Evolutionary conservation across 495 filamentous ascomycete genomes (phyloP).

Genomic region (Aspergillus nanangensis): DNA sequence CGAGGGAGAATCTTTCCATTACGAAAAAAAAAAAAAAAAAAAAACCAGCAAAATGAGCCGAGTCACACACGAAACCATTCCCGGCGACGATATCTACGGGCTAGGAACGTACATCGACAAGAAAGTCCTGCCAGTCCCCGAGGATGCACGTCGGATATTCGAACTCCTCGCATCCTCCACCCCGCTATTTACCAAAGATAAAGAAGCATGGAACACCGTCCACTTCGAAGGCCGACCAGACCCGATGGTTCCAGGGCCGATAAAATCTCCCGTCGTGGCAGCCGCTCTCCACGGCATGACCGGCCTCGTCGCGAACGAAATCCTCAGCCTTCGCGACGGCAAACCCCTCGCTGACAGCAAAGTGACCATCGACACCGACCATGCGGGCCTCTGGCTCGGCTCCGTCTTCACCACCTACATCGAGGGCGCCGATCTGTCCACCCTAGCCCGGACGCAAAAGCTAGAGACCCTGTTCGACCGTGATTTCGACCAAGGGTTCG

Average conservation of each 20-base stretch:
- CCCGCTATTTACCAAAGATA: constrained; percentile 21
- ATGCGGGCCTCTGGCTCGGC: constrained; percentile 27
- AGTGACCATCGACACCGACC: constrained; percentile 24
- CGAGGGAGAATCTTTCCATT: no score
- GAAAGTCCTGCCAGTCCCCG: constrained; percentile 15
- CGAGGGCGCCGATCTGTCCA: constrained; percentile 15
- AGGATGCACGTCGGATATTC: constrained; percentile 23
- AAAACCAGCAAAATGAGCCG: no score
- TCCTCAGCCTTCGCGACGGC: constrained; percentile 21
- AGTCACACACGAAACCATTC: constrained; percentile 21
- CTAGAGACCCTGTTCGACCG: constrained; percentile 10
- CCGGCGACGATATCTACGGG: constrained; percentile 19
- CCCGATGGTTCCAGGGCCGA: constrained; percentile 24
- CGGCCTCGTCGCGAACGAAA: constrained; percentile 23
- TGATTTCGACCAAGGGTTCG: constrained; percentile 22
- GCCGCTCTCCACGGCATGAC: constrained; percentile 28
- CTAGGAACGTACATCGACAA: constrained; percentile 27
- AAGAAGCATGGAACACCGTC: constrained; percentile 20
- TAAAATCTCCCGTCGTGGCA: constrained; percentile 20
- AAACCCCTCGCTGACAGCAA: constrained; percentile 4
- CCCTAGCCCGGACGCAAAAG: constrained; percentile 8
- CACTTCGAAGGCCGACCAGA: constrained; percentile 19
- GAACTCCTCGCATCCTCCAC: constrained; percentile 17
- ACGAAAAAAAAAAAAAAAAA: no score
- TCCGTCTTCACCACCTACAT: constrained; percentile 15